Conservation (phyloP, 2,329 filamentous ascomycete genomes). For the Raffaelea ambrosiae region DNA sequence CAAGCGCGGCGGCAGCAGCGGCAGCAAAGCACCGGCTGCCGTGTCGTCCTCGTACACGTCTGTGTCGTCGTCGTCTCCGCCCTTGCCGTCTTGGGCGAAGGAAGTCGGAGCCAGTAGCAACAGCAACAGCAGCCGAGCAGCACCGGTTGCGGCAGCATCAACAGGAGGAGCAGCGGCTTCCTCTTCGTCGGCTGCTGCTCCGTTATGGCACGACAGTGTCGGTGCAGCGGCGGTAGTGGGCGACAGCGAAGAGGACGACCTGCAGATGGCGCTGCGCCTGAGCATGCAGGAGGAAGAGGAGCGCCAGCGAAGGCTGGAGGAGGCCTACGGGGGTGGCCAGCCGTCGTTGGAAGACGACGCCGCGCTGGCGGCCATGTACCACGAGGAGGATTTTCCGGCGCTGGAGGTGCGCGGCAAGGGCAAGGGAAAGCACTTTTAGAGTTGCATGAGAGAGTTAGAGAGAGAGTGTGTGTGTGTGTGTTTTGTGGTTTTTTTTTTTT, state of each 20-base stretch:
- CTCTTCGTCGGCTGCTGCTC: neutral
- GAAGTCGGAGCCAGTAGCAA: constrained; percentile 22
- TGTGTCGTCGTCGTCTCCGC: neutral
- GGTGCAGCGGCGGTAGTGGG: constrained; percentile 4
- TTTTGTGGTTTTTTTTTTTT: no score
- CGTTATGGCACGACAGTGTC: no score
- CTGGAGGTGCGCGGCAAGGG: constrained; percentile 25
- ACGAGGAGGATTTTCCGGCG: constrained; percentile 21
- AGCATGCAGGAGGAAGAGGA: constrained; percentile 49
- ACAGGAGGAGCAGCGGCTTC: no score
- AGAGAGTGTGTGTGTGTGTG: no score
- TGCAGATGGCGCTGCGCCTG: constrained; percentile 51
- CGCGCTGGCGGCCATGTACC: constrained; percentile 12
- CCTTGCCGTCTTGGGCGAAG: constrained; percentile 21
- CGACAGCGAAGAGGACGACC: constrained; percentile 38
- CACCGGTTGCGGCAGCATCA: no score
- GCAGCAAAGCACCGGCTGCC: neutral
- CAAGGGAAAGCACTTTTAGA: constrained; percentile 23
- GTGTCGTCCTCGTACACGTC: neutral
- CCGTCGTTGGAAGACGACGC: constrained; percentile 10
- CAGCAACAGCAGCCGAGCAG: no score
- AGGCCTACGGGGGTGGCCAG: neutral
- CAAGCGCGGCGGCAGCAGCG: neutral
- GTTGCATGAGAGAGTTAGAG: no score
- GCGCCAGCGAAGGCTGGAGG: constrained; percentile 14